phyloP scores from a whole-genome alignment of 345 rosid genomes.

The Hibiscus syriacus region DNA sequence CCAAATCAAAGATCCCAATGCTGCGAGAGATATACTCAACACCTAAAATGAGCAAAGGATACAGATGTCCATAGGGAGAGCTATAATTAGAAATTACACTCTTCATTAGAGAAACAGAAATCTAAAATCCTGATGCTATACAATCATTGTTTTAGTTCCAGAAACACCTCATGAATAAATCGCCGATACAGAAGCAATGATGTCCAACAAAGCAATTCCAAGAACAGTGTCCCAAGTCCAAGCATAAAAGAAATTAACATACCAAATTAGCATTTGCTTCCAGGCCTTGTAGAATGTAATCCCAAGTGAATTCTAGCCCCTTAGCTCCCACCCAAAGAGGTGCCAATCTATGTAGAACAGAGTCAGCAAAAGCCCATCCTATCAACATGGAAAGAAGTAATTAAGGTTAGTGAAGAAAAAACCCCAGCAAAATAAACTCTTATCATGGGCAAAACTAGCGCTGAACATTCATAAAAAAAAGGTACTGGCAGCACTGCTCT shows the following conservation, averaged over 20 bases:
- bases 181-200: background rate
- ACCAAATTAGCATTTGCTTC: conserved; percentile 98
- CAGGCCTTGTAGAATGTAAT: conserved; percentile 77
- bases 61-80: background rate
- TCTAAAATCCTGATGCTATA: background rate
- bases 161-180: background rate
- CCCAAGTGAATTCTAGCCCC: conserved; percentile 96
- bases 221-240: background rate
- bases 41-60: conserved; percentile 41
- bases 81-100: background rate
- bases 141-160: background rate
- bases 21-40: conserved; percentile 80
- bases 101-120: background rate
- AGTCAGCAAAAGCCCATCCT: conserved; percentile 99
- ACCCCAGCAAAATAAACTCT: background rate
- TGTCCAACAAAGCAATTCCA: background rate
- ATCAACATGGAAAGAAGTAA: conserved; percentile 17
- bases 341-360: conserved; percentile 86
- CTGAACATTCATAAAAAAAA: background rate
- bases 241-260: background rate
- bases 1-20: conserved; percentile 96
- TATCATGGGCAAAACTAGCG: background rate
- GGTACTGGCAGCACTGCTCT: background rate
- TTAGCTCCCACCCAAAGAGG: conserved; percentile 96
- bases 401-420: background rate